These are phyloP conservation scores for Ustilago xerochloae DNA, from an alignment of 1,284 basidiomycete genomes.

Conservation along the genomic window DNA sequence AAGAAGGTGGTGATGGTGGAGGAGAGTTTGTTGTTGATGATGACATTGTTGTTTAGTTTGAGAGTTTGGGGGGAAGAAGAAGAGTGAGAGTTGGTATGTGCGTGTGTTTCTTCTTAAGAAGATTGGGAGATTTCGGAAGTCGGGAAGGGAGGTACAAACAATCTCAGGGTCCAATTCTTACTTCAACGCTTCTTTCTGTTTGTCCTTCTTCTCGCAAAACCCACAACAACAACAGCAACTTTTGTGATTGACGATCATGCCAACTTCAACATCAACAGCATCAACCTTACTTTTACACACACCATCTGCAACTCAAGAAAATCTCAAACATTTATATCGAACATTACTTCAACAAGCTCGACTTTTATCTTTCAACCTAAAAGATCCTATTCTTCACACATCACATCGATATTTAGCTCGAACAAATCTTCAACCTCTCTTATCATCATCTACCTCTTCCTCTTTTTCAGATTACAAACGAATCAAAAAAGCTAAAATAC, in stretches of 20 bases:
- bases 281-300: background rate
- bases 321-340: conserved; percentile 37
- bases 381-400: conserved; percentile 22
- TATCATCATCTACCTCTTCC: background rate
- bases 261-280: background rate
- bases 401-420: conserved; percentile 41
- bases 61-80: background rate
- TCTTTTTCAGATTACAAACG: conserved; percentile 12
- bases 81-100: background rate
- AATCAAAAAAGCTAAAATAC: conserved; percentile 8
- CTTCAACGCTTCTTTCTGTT: background rate
- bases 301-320: conserved; percentile 13
- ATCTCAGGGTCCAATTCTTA: conserved; percentile 19
- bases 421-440: conserved; percentile 32
- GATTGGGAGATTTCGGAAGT: conserved; percentile 9
- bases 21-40: conserved; percentile 3
- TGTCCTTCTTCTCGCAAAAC: background rate
- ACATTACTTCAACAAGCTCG: conserved; percentile 36
- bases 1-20: background rate
- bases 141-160: conserved; percentile 1
- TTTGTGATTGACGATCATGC: too few relatives aligned
- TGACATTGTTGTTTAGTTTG: background rate
- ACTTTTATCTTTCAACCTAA: conserved; percentile 20
- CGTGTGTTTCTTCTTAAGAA: conserved; percentile 11
- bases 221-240: too few relatives aligned